Percentiles rank a stretch among this genome's conserved stretches.
These are phyloP conservation scores for Rubroboletus satanas DNA, from an alignment of 768 basidiomycete species.

Conservation along the genomic window DNA sequence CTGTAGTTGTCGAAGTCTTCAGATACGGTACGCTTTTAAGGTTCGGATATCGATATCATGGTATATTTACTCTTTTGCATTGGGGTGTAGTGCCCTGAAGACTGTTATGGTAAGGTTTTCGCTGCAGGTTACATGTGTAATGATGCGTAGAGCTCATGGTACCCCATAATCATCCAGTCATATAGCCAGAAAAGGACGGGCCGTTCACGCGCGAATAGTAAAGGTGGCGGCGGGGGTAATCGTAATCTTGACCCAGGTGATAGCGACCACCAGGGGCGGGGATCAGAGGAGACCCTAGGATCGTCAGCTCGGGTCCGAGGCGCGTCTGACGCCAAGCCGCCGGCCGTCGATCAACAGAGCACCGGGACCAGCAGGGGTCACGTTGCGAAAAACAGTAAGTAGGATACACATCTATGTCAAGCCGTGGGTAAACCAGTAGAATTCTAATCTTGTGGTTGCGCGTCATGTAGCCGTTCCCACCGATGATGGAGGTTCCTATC, in stretches of 20 bases:
- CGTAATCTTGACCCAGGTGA: slow-evolving; percentile 34
- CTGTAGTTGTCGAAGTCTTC: slow-evolving; percentile 82
- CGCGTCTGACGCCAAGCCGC: slow-evolving; percentile 61
- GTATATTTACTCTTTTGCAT: slow-evolving; percentile 8
- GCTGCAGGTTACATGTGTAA: not conserved
- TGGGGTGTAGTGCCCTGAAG: slow-evolving; percentile 57
- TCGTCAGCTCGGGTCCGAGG: slow-evolving; percentile 50
- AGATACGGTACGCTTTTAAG: slow-evolving; percentile 64
- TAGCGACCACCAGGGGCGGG: slow-evolving; percentile 35
- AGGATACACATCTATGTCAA: slow-evolving; percentile 12
- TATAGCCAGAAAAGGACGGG: slow-evolving; percentile 70
- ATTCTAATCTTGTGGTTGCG: slow-evolving; percentile 23
- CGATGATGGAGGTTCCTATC: slow-evolving; percentile 15
- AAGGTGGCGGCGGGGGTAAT: slow-evolving; percentile 41
- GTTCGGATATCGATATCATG: slow-evolving; percentile 10
- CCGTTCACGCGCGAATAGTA: slow-evolving; percentile 49
- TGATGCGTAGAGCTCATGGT: slow-evolving; percentile 12
- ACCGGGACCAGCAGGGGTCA: slow-evolving; percentile 18
- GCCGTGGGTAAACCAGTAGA: slow-evolving; percentile 21
- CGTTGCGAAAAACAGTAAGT: slow-evolving; percentile 28
- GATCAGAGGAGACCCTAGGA: slow-evolving; percentile 32
- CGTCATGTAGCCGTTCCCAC: slow-evolving; percentile 21
- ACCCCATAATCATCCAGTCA: slow-evolving; percentile 42
- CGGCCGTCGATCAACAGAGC: slow-evolving; percentile 30
- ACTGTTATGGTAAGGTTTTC: slow-evolving; percentile 68